These are phyloP conservation scores for Ogataea corticis DNA, from an alignment of 805 yeast genomes.

Conservation along the genomic window DNA sequence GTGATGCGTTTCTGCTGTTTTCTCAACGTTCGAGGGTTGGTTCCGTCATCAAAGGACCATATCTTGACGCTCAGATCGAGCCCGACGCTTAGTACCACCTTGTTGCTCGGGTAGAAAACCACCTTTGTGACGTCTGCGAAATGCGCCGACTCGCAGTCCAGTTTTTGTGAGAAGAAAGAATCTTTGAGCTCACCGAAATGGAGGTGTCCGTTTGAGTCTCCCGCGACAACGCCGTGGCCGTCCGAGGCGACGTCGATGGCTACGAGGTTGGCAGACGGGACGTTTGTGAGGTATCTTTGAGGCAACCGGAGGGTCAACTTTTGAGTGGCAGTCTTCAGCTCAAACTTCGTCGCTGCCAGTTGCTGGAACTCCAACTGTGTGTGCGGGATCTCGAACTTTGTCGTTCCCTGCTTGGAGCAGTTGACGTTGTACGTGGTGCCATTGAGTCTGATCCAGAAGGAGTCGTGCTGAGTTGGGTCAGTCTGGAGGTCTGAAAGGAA, in stretches of 20 bases:
- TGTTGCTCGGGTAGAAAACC: slow-evolving; percentile 61
- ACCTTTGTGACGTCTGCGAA: slow-evolving; percentile 43
- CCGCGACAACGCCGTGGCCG: slow-evolving; percentile 15
- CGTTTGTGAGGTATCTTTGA: background rate
- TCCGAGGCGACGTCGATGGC: slow-evolving; percentile 11
- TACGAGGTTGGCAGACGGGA: background rate
- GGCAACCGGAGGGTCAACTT: slow-evolving; percentile 1
- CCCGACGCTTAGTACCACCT: slow-evolving; percentile 60
- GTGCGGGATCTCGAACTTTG: background rate
- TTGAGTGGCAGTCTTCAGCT: background rate
- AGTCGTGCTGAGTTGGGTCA: slow-evolving; percentile 12
- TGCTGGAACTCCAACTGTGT: slow-evolving; percentile 4
- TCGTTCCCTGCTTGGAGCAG: slow-evolving; percentile 1
- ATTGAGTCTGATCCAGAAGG: slow-evolving; percentile 19
- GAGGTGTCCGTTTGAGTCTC: slow-evolving; percentile 20
- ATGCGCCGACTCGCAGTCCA: slow-evolving; percentile 46
- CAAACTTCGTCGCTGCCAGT: background rate
- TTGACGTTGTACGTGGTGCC: slow-evolving; percentile 3
- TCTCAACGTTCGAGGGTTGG: slow-evolving; percentile 49
- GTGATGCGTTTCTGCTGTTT: slow-evolving; percentile 53
- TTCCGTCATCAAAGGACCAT: slow-evolving; percentile 55
- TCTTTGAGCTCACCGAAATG: slow-evolving; percentile 10
- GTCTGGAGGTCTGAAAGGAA: slow-evolving; percentile 16
- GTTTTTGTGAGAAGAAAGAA: background rate
- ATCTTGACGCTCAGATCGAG: slow-evolving; percentile 57